phyloP scores from a whole-genome alignment of 2,329 filamentous ascomycete species.

The Botryotinia convoluta region DNA sequence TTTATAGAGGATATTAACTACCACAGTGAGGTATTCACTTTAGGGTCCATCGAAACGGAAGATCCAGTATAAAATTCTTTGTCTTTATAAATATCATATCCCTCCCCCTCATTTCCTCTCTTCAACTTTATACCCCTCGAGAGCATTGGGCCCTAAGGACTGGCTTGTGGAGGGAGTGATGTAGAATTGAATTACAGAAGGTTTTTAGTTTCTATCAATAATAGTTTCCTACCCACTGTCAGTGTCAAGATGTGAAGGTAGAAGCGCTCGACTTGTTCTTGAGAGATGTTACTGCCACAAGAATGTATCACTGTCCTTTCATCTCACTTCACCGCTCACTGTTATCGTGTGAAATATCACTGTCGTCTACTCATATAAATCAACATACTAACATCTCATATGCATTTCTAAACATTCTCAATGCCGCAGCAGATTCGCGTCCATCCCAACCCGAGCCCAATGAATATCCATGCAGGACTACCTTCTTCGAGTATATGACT shows the following conservation, averaged over 20 bases:
- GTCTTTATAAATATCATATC: not conserved
- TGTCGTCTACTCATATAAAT: not conserved
- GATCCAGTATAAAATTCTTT: not conserved
- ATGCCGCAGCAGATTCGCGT: no score
- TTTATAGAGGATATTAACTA: not conserved
- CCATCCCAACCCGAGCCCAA: no score
- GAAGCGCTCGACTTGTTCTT: not conserved
- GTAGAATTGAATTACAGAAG: accelerated
- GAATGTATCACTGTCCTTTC: accelerated
- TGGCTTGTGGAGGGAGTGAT: not conserved
- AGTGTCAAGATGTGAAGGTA: no score
- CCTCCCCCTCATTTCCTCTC: not conserved
- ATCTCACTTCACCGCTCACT: not conserved
- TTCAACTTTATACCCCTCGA: not conserved
- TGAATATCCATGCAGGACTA: no score
- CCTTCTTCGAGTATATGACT: no score
- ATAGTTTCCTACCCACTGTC: accelerated
- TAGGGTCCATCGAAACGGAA: accelerated
- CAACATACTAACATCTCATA: no score
- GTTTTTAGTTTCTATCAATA: accelerated
- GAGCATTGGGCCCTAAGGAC: not conserved
- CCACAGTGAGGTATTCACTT: not conserved
- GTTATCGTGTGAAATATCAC: no score
- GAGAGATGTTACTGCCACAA: accelerated
- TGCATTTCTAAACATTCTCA: no score